Percentiles rank a stretch among this genome's conserved stretches.
Evolutionary conservation across 306 rosid genomes (phyloP).

Genomic region (Sicyos edulis): DNA sequence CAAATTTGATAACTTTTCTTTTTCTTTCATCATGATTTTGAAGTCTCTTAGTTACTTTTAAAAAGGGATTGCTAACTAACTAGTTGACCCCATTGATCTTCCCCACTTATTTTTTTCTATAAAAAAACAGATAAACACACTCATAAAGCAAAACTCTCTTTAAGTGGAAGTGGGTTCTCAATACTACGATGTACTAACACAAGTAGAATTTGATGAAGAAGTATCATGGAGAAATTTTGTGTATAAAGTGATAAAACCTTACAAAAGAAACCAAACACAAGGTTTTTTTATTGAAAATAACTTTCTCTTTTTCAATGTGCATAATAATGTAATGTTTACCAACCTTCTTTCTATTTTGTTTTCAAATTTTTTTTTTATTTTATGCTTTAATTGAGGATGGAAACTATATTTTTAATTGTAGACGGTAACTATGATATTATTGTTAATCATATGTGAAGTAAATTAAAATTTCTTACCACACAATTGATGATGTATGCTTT

Average conservation of each 20-base stretch:
- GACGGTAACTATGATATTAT: too few species aligned
- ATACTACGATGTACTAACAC: constrained; percentile 5
- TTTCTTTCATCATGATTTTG: constrained; percentile 35
- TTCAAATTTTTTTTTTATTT: too few species aligned
- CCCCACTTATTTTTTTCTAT: constrained; percentile 27
- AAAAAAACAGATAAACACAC: constrained; percentile 22
- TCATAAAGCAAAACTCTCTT: constrained; percentile 6
- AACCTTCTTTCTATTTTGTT: too few species aligned
- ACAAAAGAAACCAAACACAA: not conserved
- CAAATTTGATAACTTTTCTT: constrained; percentile 21
- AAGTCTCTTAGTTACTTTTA: constrained; percentile 36
- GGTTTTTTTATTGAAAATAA: not conserved
- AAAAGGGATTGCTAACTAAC: constrained; percentile 30
- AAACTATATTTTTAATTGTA: too few species aligned
- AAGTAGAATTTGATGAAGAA: constrained; percentile 8
- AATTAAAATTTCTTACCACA: too few species aligned
- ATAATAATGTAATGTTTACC: not conserved
- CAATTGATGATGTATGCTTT: too few species aligned
- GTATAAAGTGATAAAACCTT: not conserved
- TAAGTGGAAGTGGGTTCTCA: constrained; percentile 15
- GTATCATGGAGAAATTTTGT: constrained; percentile 1
- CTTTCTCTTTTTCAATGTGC: not conserved
- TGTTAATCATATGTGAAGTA: too few species aligned
- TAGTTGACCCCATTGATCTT: constrained; percentile 46
- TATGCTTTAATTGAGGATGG: too few species aligned